Conservation (phyloP, 805 yeast genomes). For the Candida oleophila region DNA sequence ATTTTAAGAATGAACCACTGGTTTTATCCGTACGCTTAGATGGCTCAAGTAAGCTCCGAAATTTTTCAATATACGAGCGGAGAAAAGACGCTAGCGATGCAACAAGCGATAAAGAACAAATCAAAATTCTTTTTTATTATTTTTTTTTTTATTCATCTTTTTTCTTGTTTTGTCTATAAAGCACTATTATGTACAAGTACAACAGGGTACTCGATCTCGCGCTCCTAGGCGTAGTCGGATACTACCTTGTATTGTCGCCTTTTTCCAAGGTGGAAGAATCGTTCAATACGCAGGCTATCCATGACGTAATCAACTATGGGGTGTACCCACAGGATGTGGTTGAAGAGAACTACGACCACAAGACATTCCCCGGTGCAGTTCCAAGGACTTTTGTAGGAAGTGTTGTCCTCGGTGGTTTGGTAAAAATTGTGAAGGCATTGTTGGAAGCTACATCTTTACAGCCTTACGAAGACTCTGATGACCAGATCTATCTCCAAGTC, state of each 20-base stretch:
- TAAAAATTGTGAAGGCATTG: slow-evolving; percentile 32
- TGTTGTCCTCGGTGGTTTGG: slow-evolving; percentile 46
- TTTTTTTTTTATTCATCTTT: neutral
- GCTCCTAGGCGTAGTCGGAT: slow-evolving; percentile 46
- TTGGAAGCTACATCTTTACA: slow-evolving; percentile 19
- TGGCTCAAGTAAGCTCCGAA: neutral
- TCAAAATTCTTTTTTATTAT: neutral
- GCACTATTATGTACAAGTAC: slow-evolving; percentile 17
- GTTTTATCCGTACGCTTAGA: neutral
- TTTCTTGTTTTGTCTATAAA: neutral
- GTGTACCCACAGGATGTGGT: slow-evolving; percentile 23
- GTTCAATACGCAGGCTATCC: slow-evolving; percentile 84
- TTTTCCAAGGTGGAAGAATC: slow-evolving; percentile 94
- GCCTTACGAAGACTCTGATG: slow-evolving; percentile 12
- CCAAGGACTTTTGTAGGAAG: slow-evolving; percentile 85
- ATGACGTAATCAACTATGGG: slow-evolving; percentile 75
- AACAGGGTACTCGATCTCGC: slow-evolving; percentile 18
- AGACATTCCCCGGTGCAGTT: slow-evolving; percentile 81
- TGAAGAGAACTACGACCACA: slow-evolving; percentile 64
- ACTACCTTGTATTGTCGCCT: slow-evolving; percentile 62
- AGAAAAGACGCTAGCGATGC: too few relatives aligned
- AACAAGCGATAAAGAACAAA: too few relatives aligned
- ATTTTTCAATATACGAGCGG: neutral
- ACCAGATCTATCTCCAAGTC: slow-evolving; percentile 53
- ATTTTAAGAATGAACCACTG: neutral